Evolutionary conservation across 352 stramenopile genomes (phyloP).

Genomic region (Phytophthora sp.): DNA sequence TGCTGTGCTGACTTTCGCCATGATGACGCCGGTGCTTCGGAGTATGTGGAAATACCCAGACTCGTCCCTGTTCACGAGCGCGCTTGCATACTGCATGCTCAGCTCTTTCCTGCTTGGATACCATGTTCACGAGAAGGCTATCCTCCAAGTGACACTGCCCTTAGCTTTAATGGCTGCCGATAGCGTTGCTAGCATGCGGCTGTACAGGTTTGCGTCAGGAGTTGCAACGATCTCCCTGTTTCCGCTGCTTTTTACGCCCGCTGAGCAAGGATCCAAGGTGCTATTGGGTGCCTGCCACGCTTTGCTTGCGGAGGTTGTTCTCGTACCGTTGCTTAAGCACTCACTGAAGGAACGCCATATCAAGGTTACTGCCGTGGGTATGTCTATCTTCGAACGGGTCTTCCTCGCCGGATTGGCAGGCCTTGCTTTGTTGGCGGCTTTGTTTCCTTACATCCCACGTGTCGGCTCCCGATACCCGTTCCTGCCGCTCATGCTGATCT

Average conservation of each 20-base stretch:
- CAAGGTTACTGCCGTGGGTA: slow-evolving; percentile 60
- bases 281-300: slow-evolving; percentile 68
- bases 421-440: slow-evolving; percentile 39
- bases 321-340: slow-evolving; percentile 72
- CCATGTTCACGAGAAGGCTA: slow-evolving; percentile 99
- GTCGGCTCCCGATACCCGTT: slow-evolving; percentile 66
- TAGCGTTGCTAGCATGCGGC: slow-evolving; percentile 81
- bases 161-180: slow-evolving; percentile 75
- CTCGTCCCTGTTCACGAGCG: slow-evolving; percentile 80
- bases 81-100: slow-evolving; percentile 91
- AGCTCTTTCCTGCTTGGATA: slow-evolving; percentile 97
- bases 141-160: slow-evolving; percentile 90
- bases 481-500: slow-evolving; percentile 83
- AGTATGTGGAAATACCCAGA: slow-evolving; percentile 82
- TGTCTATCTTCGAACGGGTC: slow-evolving; percentile 59
- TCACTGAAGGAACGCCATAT: slow-evolving; percentile 76
- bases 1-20: slow-evolving; percentile 77
- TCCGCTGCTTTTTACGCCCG: slow-evolving; percentile 83
- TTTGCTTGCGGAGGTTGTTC: slow-evolving; percentile 62
- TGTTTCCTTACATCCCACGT: slow-evolving; percentile 64
- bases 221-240: slow-evolving; percentile 83
- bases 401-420: slow-evolving; percentile 54
- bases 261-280: slow-evolving; percentile 79
- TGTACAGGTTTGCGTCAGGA: slow-evolving; percentile 79
- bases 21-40: slow-evolving; percentile 77